phyloP scores from a whole-genome alignment of 768 basidiomycete genomes.

The Mycena amicta region DNA sequence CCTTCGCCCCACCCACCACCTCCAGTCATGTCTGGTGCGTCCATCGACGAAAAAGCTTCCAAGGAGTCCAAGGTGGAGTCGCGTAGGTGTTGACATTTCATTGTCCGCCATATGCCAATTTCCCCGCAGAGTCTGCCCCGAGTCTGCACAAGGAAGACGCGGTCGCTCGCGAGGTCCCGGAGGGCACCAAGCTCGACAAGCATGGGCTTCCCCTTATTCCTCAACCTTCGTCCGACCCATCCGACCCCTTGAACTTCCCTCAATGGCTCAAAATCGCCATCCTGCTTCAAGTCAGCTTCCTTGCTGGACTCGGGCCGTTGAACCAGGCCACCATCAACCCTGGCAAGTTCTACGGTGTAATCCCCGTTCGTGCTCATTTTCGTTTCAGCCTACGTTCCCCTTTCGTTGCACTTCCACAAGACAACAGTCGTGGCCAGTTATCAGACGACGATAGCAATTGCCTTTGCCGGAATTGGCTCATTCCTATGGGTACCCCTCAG shows the following conservation, averaged over 20 bases:
- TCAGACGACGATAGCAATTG: conserved; percentile 22
- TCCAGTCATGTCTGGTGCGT: conserved; percentile 8
- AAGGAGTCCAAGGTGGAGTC: conserved; percentile 16
- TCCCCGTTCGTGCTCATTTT: too few relatives aligned
- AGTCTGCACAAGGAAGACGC: conserved; percentile 13
- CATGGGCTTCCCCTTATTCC: conserved; percentile 30
- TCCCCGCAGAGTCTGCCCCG: conserved; percentile 6
- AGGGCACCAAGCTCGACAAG: conserved; percentile 21
- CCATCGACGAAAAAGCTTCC: conserved; percentile 13
- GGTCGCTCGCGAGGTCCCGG: not conserved
- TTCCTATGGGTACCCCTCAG: conserved; percentile 27
- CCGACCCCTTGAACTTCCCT: conserved; percentile 27
- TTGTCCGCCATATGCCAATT: not conserved
- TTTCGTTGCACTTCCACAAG: conserved; percentile 25
- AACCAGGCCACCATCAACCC: conserved; percentile 26
- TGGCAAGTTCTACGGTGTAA: conserved; percentile 4
- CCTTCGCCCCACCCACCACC: not conserved
- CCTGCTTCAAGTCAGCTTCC: conserved; percentile 22
- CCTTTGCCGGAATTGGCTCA: conserved; percentile 20
- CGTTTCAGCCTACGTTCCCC: conserved; percentile 24
- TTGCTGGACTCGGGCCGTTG: conserved; percentile 21
- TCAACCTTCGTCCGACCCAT: conserved; percentile 28
- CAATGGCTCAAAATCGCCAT: conserved; percentile 25
- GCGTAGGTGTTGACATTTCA: conserved; percentile 7
- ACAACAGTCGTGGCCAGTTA: conserved; percentile 25